phyloP scores from a whole-genome alignment of 768 basidiomycete species.

The Mycena epipterygia region DNA sequence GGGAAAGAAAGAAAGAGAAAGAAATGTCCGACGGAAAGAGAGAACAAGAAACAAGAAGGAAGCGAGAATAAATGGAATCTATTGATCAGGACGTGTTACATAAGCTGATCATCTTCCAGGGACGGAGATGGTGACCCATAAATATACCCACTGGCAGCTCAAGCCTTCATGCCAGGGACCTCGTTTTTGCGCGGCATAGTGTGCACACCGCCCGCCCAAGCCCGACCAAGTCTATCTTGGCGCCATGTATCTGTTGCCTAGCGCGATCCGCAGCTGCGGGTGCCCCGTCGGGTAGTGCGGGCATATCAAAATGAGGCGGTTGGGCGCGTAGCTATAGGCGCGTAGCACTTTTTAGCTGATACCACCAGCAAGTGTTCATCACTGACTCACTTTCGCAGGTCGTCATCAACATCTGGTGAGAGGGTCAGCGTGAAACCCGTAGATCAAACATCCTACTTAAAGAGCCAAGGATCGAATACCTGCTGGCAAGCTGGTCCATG shows the following conservation, averaged over 20 bases:
- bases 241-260: not conserved
- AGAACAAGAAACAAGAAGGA: slow-evolving; percentile 6
- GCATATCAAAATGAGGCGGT: not conserved
- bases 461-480: not conserved
- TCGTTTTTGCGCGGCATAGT: not conserved
- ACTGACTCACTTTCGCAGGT: no score
- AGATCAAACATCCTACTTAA: no score
- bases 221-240: not conserved
- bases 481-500: no score
- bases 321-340: not conserved
- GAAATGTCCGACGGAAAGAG: slow-evolving; percentile 29
- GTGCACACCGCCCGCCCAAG: not conserved
- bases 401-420: no score
- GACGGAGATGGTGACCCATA: slow-evolving; percentile 6
- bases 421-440: no score
- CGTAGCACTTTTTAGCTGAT: not conserved
- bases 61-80: no score
- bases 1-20: slow-evolving; percentile 31
- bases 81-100: no score
- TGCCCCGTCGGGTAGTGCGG: not conserved
- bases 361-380: not conserved
- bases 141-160: slow-evolving; percentile 4
- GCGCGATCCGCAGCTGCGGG: not conserved
- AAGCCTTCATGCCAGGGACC: not conserved
- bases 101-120: not conserved